These are phyloP conservation scores for Sordariomycetes sp. DNA, from an alignment of 2,329 filamentous ascomycete species.

Conservation along the genomic window DNA sequence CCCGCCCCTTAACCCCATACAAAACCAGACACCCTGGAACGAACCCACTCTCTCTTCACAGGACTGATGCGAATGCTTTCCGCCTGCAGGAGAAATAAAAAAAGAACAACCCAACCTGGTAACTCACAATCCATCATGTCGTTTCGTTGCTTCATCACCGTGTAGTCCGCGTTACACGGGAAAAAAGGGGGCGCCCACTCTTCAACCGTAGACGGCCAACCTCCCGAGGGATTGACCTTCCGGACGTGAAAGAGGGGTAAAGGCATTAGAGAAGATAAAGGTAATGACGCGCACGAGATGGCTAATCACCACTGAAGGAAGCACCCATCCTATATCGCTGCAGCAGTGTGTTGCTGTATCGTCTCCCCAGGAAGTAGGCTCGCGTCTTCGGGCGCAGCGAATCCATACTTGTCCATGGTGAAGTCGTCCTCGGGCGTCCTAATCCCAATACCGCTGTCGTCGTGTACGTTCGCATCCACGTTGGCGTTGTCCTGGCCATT, in stretches of 20 bases:
- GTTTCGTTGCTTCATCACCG: not conserved
- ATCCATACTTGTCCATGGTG: slow-evolving; percentile 47
- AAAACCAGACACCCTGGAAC: not conserved
- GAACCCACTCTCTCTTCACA: not conserved
- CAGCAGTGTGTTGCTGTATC: not conserved
- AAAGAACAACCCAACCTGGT: not conserved
- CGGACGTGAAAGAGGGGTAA: not conserved
- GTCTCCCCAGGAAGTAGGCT: not conserved
- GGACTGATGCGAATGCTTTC: not conserved
- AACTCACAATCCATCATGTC: not conserved
- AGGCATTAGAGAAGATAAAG: not conserved
- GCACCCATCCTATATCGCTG: not conserved
- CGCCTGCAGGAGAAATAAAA: not conserved
- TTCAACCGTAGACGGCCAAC: not conserved
- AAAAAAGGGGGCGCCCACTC: not conserved
- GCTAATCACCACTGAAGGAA: not conserved
- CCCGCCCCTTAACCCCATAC: not conserved
- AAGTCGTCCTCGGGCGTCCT: slow-evolving; percentile 57
- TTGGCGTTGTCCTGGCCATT: not conserved
- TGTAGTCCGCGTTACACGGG: not conserved
- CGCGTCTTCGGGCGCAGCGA: slow-evolving; percentile 21
- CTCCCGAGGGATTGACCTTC: not conserved
- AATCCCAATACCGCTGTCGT: slow-evolving; percentile 69
- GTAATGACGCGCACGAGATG: not conserved
- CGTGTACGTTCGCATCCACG: slow-evolving; percentile 27